Evolutionary conservation across 352 stramenopile genomes (phyloP).

Genomic region (Globisporangium middletonii): DNA sequence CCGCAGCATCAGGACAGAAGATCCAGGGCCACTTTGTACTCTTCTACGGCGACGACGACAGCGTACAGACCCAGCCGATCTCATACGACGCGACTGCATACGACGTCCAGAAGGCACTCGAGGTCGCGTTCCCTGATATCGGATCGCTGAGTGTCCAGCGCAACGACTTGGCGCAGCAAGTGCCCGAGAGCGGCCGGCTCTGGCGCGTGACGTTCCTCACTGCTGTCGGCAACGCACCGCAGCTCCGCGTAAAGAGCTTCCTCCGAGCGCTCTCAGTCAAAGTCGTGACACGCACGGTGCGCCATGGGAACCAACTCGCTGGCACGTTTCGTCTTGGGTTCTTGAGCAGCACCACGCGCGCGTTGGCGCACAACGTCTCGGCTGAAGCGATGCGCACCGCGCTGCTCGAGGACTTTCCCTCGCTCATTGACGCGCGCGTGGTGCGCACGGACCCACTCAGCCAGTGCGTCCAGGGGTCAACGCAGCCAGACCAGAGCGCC

Average conservation of each 20-base stretch:
- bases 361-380: constrained; percentile 63
- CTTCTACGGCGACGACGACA: constrained; percentile 18
- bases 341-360: constrained; percentile 38
- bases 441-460: constrained; percentile 54
- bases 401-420: constrained; percentile 40
- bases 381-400: constrained; percentile 45
- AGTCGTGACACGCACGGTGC: constrained; percentile 63
- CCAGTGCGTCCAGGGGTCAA: constrained; percentile 56
- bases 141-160: constrained; percentile 43
- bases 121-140: constrained; percentile 48
- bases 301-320: constrained; percentile 82
- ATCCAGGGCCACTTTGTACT: constrained; percentile 78
- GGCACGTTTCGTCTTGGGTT: constrained; percentile 86
- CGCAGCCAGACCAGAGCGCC: constrained; percentile 41
- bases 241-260: constrained; percentile 60
- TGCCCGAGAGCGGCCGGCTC: constrained; percentile 55
- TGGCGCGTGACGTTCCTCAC: constrained; percentile 91
- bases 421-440: constrained; percentile 65
- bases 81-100: constrained; percentile 67
- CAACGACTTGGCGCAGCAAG: constrained; percentile 44
- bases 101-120: constrained; percentile 45
- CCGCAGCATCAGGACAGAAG: constrained; percentile 73
- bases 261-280: constrained; percentile 72
- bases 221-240: constrained; percentile 75
- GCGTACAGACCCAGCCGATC: constrained; percentile 37